Percentiles rank a stretch among this genome's conserved stretches.
phyloP scores from a whole-genome alignment of 2,329 filamentous ascomycete genomes.

The Tothia fuscella region DNA sequence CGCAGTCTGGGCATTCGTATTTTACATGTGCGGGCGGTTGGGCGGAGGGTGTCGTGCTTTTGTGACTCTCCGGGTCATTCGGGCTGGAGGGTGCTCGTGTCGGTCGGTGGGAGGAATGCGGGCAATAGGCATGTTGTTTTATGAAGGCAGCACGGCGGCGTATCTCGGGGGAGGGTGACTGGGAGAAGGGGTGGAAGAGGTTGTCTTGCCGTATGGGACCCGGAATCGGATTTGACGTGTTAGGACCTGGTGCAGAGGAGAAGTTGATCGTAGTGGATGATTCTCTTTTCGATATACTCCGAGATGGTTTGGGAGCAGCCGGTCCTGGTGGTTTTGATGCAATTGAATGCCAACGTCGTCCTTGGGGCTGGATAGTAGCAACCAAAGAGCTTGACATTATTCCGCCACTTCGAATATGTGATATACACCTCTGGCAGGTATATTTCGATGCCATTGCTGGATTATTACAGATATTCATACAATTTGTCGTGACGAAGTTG shows the following conservation, averaged over 20 bases:
- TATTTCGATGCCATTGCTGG: conserved; percentile 9
- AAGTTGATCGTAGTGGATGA: too few species aligned
- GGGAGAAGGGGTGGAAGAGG: conserved; percentile 84
- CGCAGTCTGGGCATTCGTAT: conserved; percentile 94
- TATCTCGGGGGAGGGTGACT: conserved; percentile 81
- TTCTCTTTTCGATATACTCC: neutral
- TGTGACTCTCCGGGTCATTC: conserved; percentile 50
- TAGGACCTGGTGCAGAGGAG: too few species aligned
- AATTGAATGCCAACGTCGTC: conserved; percentile 6
- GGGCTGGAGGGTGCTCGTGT: conserved; percentile 57
- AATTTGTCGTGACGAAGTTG: too few species aligned
- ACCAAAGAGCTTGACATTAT: neutral
- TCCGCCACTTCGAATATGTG: neutral
- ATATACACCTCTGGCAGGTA: conserved; percentile 8
- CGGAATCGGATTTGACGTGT: too few species aligned
- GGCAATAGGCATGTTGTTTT: conserved; percentile 84
- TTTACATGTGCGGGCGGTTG: conserved; percentile 65
- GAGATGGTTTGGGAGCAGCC: too few species aligned
- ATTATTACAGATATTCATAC: too few species aligned
- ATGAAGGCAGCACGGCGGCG: conserved; percentile 81
- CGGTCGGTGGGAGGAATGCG: conserved; percentile 74
- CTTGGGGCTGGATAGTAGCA: neutral
- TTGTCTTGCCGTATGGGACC: conserved; percentile 61
- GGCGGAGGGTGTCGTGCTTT: conserved; percentile 39
- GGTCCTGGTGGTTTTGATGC: neutral